Evolutionary conservation across 1,284 basidiomycete species (phyloP), one percentile per base, ranked within the genome.

Genomic region (Rugosomyces carneus): DNA sequence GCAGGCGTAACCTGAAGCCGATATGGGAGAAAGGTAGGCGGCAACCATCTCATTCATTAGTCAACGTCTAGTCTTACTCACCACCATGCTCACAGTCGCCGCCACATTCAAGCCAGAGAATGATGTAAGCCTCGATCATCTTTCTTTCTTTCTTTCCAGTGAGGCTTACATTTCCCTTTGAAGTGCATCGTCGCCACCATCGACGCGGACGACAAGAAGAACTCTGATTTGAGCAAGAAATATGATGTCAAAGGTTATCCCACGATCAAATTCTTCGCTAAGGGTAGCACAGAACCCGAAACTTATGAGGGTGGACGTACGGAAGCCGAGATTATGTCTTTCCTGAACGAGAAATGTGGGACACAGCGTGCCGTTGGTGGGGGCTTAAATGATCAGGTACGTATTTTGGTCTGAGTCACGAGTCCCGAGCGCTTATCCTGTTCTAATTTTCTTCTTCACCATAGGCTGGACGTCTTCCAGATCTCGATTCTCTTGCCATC

Each of bases 211-310:
- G 85, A 87, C 42, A 76, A 81, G 50, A 72, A 74, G 57, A 95
- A 96, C 75, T 76, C 78, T 57, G 78, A 75, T 20, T 67, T 97
- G 47, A 84, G 86, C n/a, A 57, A 66, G 40, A 78, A 80, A 57
- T 93, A 92, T 61, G 86, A 74, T 10, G 76, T 96, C 50, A 63
- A 67, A 32, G 78, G 81, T 50, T 89, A 80, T 81, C 95, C 95
- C 0, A 98, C 93, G 13, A 81, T 99, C 72, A 93, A 90, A 66
- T 96, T 95, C 75, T 97, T 94, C 82, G 77, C 89, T 58, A 84
- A 84, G 62, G 89, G 69, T 44, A 66, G 66, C 53, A 72, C 72
- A 54, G 72, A 72, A 52, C 78, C 81, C 9, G 69, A 81, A 45
- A 69, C 67, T 18, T 96, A 96, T 65, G 74, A 81, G 13, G 78